Base-by-base conservation (phyloP, 2,329 filamentous ascomycete genomes). In the Chrysoporthe deuterocubensis region DNA sequence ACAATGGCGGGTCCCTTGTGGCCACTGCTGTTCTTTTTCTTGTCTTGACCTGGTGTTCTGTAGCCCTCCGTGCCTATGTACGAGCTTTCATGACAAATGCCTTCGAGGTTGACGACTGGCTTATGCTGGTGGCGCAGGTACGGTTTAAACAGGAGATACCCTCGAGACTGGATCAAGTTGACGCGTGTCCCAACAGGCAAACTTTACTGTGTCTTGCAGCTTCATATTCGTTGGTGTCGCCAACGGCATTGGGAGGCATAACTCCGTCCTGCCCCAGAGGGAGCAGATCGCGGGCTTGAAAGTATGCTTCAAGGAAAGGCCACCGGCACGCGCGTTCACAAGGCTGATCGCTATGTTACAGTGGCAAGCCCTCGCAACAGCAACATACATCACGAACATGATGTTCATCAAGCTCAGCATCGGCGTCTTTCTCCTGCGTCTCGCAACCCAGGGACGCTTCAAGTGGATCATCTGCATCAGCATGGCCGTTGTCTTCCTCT, bases 391-490 rank as follows among this genome's bases (percentile, higher is more conserved):
- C 57, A 70, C 82, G 11, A 80, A 85, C 69, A 87, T 87, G 84
- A 82, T 86, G 79, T 82, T 87, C 69, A 82, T 86, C 75, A 87
- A 87, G 75, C 75, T 87, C 62, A 85, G 85, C 75, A 86, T 87
- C 61, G 82, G 81, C 44, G 76, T 86, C 67, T 85, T 86, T 69
- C 79, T 86, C 9, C 74, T 87, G 21, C 79, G 83, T 6, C 76
- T 87, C 18, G 81, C 84, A 1, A 78, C 80, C 3, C 76, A 80
- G 54, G 81, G 76, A 59, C 73, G 80, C 26, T 87, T 87, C 72
- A 82, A 78, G 32, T 84, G 80, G 73, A 82, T 82, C 46, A 79
- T 87, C 6, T 79, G 79, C 70, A 72, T 76, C 59, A 83, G 82
- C 68, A 75, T 87, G 57, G 72, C 78, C 48, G 73, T 87, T 44